phyloP scores from a whole-genome alignment of 306 rosid species.

The Prunus salicina region DNA sequence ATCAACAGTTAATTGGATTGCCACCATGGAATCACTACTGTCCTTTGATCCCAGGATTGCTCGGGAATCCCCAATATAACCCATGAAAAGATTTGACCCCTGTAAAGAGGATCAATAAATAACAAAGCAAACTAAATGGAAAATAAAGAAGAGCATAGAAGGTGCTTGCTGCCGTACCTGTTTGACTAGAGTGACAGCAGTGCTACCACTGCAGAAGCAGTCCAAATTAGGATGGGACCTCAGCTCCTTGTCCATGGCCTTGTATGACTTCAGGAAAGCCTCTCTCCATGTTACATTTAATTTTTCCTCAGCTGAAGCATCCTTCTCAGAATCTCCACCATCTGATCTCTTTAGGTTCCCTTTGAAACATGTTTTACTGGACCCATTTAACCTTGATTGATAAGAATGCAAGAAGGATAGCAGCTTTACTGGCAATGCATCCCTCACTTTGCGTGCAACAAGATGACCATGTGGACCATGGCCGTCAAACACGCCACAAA shows the following conservation, averaged over 20 bases:
- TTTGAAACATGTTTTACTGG: slow-evolving; percentile 50
- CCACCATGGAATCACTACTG: slow-evolving; percentile 54
- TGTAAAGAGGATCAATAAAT: slow-evolving; percentile 35
- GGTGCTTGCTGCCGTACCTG: slow-evolving; percentile 51
- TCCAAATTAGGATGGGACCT: slow-evolving; percentile 88
- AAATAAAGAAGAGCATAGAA: background rate
- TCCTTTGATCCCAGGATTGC: slow-evolving; percentile 93
- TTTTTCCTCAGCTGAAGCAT: slow-evolving; percentile 50
- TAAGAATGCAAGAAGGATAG: slow-evolving; percentile 61
- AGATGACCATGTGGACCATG: slow-evolving; percentile 97
- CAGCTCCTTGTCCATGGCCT: slow-evolving; percentile 92
- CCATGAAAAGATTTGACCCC: slow-evolving; percentile 87
- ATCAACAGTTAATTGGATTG: slow-evolving; percentile 83
- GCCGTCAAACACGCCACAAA: slow-evolving; percentile 95
- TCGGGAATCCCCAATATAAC: slow-evolving; percentile 86
- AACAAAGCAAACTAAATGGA: slow-evolving; percentile 16
- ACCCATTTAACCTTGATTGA: slow-evolving; percentile 50
- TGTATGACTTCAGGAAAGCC: slow-evolving; percentile 80
- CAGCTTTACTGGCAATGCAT: slow-evolving; percentile 71
- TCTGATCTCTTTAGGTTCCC: slow-evolving; percentile 47
- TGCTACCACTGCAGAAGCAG: slow-evolving; percentile 97
- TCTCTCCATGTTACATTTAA: slow-evolving; percentile 72
- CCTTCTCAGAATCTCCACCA: slow-evolving; percentile 59
- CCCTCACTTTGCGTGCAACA: slow-evolving; percentile 90
- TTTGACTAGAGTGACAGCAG: slow-evolving; percentile 80